phyloP scores from a whole-genome alignment of 768 basidiomycete species.

The Amanita molliuscula region DNA sequence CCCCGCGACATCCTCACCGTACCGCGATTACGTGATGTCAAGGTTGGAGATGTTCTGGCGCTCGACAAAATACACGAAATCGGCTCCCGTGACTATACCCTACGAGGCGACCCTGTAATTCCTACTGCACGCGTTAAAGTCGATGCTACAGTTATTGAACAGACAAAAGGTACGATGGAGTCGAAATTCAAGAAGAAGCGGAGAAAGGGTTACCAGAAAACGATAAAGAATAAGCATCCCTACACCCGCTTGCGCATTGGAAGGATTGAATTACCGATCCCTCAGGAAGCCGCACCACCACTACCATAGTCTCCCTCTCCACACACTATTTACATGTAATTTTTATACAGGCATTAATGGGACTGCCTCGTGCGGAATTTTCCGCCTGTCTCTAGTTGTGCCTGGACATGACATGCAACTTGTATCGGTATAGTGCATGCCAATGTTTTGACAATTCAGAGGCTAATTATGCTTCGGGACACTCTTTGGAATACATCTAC shows the following conservation, averaged over 20 bases:
- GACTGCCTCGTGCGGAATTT: neutral
- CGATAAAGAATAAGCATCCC: conserved; percentile 86
- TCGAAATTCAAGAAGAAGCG: conserved; percentile 92
- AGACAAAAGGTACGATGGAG: conserved; percentile 93
- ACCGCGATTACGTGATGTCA: conserved; percentile 76
- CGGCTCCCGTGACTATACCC: conserved; percentile 90
- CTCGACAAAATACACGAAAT: conserved; percentile 88
- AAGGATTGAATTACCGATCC: conserved; percentile 39
- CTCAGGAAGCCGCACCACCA: conserved; percentile 10
- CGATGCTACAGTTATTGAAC: conserved; percentile 90
- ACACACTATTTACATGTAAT: conserved; percentile 7
- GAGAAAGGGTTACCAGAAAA: conserved; percentile 96
- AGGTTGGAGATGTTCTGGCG: conserved; percentile 75
- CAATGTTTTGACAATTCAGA: too few relatives aligned
- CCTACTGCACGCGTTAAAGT: conserved; percentile 59
- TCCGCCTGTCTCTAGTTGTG: too few relatives aligned
- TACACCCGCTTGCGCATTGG: conserved; percentile 95
- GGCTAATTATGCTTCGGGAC: too few relatives aligned
- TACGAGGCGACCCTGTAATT: conserved; percentile 70
- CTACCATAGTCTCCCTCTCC: conserved; percentile 14
- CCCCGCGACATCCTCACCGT: conserved; percentile 91
- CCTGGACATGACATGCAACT: too few relatives aligned
- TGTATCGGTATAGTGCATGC: too few relatives aligned
- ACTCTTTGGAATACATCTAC: too few relatives aligned
- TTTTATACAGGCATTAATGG: neutral